Percentiles rank a stretch among this genome's conserved stretches.
Evolutionary conservation across 208 protist genomes (phyloP).

Genomic region (Leishmania arabica): DNA sequence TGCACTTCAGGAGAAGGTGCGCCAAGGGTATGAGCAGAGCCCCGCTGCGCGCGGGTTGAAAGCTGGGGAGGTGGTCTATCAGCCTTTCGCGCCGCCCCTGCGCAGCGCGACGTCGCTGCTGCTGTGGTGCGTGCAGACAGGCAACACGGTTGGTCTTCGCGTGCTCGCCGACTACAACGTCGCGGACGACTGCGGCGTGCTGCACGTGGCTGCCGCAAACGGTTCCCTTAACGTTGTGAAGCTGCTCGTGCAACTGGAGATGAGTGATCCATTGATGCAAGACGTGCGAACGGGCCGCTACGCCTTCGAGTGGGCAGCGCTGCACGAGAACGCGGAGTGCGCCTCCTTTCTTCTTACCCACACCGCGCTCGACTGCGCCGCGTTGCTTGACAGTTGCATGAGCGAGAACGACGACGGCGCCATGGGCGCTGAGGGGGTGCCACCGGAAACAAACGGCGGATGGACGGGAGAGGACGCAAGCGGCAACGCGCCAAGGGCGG

Average conservation of each 20-base stretch:
- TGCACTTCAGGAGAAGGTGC: slow-evolving; percentile 40
- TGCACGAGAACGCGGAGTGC: slow-evolving; percentile 44
- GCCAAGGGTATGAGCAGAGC: slow-evolving; percentile 24
- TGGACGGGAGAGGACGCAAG: not conserved
- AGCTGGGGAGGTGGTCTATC: slow-evolving; percentile 38
- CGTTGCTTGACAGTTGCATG: slow-evolving; percentile 10
- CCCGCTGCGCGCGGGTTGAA: slow-evolving; percentile 13
- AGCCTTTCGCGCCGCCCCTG: slow-evolving; percentile 20
- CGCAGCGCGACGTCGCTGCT: slow-evolving; percentile 35
- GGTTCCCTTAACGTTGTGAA: slow-evolving; percentile 55
- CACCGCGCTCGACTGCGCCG: slow-evolving; percentile 32
- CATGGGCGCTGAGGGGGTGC: not conserved
- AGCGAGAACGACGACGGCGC: not conserved
- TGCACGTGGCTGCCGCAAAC: slow-evolving; percentile 60
- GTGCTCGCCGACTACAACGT: slow-evolving; percentile 81
- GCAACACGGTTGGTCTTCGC: slow-evolving; percentile 72
- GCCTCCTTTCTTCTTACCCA: slow-evolving; percentile 58
- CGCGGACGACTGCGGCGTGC: slow-evolving; percentile 61
- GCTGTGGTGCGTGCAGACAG: slow-evolving; percentile 67
- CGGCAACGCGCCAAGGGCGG: not conserved
- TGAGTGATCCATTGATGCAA: slow-evolving; percentile 52
- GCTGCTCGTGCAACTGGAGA: slow-evolving; percentile 70
- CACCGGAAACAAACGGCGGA: not conserved
- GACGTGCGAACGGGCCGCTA: slow-evolving; percentile 38
- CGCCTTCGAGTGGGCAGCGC: slow-evolving; percentile 71